phyloP scores from a whole-genome alignment of 1,284 basidiomycete genomes.

The Cutaneotrichosporon cutaneum region DNA sequence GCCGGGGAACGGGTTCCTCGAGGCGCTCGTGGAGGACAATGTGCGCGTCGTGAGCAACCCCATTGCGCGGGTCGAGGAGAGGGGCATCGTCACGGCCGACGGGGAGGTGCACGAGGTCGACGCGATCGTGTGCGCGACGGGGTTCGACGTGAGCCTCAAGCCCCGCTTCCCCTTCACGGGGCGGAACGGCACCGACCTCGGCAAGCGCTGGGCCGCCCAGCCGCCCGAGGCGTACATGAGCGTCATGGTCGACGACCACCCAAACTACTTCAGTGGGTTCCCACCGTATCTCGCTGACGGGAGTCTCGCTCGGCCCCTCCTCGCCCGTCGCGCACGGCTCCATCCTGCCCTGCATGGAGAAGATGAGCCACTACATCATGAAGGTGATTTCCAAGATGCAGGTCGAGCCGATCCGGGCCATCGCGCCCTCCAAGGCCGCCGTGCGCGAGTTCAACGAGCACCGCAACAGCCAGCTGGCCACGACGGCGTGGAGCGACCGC shows the following conservation, averaged over 20 bases:
- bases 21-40: conserved; percentile 38
- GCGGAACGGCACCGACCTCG: conserved; percentile 31
- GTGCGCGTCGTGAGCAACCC: conserved; percentile 24
- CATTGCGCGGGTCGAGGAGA: conserved; percentile 26
- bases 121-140: conserved; percentile 37
- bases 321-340: conserved; percentile 13
- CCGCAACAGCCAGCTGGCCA: conserved; percentile 30
- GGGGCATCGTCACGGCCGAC: conserved; percentile 29
- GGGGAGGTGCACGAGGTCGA: conserved; percentile 30
- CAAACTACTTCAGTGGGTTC: conserved; percentile 27
- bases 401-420: conserved; percentile 13
- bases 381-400: conserved; percentile 20
- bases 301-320: conserved; percentile 2
- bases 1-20: conserved; percentile 47
- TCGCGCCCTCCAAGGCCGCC: conserved; percentile 31
- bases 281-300: background rate
- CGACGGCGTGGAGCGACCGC: conserved; percentile 30
- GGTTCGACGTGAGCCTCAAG: conserved; percentile 35
- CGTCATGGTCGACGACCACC: conserved; percentile 35
- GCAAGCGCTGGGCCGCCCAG: conserved; percentile 35
- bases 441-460: conserved; percentile 38
- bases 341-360: conserved; percentile 24
- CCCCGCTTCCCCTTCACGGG: conserved; percentile 37
- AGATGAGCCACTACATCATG: conserved; percentile 26
- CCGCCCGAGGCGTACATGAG: conserved; percentile 34